Base-by-base conservation (phyloP, 2,329 filamentous ascomycete genomes). In the Penicillium oxalicum region DNA sequence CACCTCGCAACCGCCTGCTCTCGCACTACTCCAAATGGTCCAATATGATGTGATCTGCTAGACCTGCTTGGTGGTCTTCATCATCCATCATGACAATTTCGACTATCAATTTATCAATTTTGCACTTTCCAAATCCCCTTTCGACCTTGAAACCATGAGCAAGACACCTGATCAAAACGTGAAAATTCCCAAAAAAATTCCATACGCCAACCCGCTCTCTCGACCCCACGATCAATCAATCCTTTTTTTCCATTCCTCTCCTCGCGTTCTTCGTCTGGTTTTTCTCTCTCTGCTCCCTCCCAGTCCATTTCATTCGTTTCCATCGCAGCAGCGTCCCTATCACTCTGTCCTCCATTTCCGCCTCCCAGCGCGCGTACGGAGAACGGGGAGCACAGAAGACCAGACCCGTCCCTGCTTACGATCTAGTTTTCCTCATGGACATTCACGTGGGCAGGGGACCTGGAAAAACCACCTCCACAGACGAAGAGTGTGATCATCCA, bases 291-390 rank as follows among this genome's bases (percentile, higher is more conserved):
- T 45, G 25, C 28, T 43, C 38, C 29, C 49, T 44, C 29, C 49
- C 47, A 25, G 44, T 52, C 50, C 50, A 50, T 36, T 52, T 52
- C 50, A 47, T 47, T 52, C 47, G 36, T 52, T 49, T 47, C 18
- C 29, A 32, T 32, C 40, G 28, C 36, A 26, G 27, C 34, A 32
- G 34, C n/a, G 6, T 36, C 13, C 12, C 5, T 34, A 11, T 28
- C 13, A 9, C 8, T 18, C 11, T 11, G 1, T 25, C 7, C 5
- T 35, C 18, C 13, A 25, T 12, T 26, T 24, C 2, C 12, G 9
- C 29, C 29, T 32, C 11, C 29, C 7, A 32, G 29, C 29, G 29
- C 29, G 29, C 29, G 29, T 32, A 32, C 11, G 29, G 4, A 32
- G 29, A 32, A 32, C 8, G 11, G 29, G 29, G 29, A 32, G 29